A percentile compares a stretch with the other conserved stretches of the same genome.
phyloP scores from a whole-genome alignment of 768 basidiomycete species.

The Gyrodon lividus region DNA sequence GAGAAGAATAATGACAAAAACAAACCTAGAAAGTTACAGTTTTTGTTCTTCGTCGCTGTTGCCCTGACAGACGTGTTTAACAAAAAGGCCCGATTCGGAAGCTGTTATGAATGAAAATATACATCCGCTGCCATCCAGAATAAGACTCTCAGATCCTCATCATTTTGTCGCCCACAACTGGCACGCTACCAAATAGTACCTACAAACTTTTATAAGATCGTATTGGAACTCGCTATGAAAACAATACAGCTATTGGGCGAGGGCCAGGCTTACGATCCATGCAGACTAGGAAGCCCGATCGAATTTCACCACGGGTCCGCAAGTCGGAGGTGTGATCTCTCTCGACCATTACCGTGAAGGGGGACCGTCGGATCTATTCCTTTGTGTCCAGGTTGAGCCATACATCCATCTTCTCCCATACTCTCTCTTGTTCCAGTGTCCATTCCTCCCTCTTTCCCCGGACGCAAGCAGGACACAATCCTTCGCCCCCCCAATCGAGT shows the following conservation, averaged over 20 bases:
- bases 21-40: background rate
- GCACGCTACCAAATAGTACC: background rate
- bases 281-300: background rate
- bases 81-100: slow-evolving; percentile 5
- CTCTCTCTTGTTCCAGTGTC: slow-evolving; percentile 53
- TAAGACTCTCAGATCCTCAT: slow-evolving; percentile 1
- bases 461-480: slow-evolving; percentile 59
- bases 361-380: slow-evolving; percentile 9
- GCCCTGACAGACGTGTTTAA: background rate
- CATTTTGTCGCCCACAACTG: slow-evolving; percentile 2
- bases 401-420: slow-evolving; percentile 61
- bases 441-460: slow-evolving; percentile 64
- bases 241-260: slow-evolving; percentile 19
- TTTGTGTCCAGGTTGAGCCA: slow-evolving; percentile 43
- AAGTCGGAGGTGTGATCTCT: background rate
- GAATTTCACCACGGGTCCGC: background rate
- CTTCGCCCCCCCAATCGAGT: slow-evolving; percentile 57
- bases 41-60: background rate
- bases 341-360: background rate
- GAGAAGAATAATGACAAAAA: background rate
- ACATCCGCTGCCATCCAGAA: background rate
- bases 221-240: slow-evolving; percentile 1
- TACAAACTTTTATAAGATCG: slow-evolving; percentile 1
- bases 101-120: slow-evolving; percentile 1
- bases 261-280: slow-evolving; percentile 26